A percentile compares a stretch with the other conserved stretches of the same genome.
Conservation (phyloP, 78 protist species). For the Protostelium mycophagum region DNA sequence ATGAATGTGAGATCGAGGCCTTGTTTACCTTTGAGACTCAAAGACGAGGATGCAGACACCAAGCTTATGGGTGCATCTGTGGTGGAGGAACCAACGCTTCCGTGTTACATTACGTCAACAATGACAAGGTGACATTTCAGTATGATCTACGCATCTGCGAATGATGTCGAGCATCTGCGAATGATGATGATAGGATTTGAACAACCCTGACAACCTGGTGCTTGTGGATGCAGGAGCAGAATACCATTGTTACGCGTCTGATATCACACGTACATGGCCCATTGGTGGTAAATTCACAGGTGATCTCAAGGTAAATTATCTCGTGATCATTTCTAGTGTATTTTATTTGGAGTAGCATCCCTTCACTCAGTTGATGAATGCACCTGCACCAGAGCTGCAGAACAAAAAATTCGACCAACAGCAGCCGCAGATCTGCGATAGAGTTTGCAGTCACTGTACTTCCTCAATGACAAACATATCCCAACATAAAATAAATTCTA, state of each 20-base stretch:
- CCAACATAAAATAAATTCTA: too few species aligned
- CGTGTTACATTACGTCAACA: constrained; percentile 77
- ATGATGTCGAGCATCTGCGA: constrained; percentile 30
- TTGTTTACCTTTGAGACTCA: constrained; percentile 47
- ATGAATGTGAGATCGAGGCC: constrained; percentile 73
- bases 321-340: too few species aligned
- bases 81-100: constrained; percentile 67
- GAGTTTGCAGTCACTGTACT: too few species aligned
- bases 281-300: constrained; percentile 75
- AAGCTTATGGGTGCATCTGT: constrained; percentile 75
- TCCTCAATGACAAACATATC: too few species aligned
- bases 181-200: constrained; percentile 9
- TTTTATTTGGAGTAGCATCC: too few species aligned
- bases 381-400: too few species aligned
- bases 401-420: too few species aligned
- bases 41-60: constrained; percentile 55
- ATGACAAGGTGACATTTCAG: neutral
- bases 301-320: constrained; percentile 59
- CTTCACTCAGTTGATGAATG: too few species aligned
- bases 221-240: constrained; percentile 86
- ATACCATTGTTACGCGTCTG: constrained; percentile 81
- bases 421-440: too few species aligned
- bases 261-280: constrained; percentile 88
- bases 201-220: constrained; percentile 19
- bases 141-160: constrained; percentile 58